Evolutionary conservation across 1,284 basidiomycete species (phyloP), one percentile per base, ranked within the genome.

Genomic region (Clitocybe nebularis): DNA sequence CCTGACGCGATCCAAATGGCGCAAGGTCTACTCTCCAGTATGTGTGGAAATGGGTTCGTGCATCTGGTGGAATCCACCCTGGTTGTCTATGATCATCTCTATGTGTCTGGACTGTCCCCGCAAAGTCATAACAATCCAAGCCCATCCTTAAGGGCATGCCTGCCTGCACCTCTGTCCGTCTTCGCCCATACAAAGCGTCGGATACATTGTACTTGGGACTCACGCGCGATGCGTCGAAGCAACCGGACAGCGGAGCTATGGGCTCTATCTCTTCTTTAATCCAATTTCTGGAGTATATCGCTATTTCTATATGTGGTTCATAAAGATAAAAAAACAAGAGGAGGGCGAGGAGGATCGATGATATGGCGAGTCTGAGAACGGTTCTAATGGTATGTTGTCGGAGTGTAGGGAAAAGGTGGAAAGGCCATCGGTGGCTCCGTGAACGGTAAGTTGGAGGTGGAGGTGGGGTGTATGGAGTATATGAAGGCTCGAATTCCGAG

Each of bases 21-120:
- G 78, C 77, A 28, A 96, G 78, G 64, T 96, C 93, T 25, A 75
- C 75, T 8, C 92, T 76, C 92, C 93, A 95, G 60, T 94, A 95
- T 0, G 90, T 87, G 64, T 96, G 93, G 60, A 80, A 93, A 41
- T 79, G 75, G 3, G 76, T 74, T 11, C 75, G 70, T 44, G 76
- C 63, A 36, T 75, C 68, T 11, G 66, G 57, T 6, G 60, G 51
- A 8, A 71, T 49, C 36, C 55, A 42, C 53, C 39, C 54, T n/a
- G 26, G 29, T 34, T 26, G 30, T 3, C 37, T 46, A 37, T 8
- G 41, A 39, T 43, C 45, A 22, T 45, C 46, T 9, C 47, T 46
- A 21, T 62, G 53, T 14, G 51, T 46, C 48, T 71, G 71, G 24
- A 93, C 72, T 4, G 89, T 90, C 6, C 82, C 81, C 1, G 91